Evolutionary conservation across 495 filamentous ascomycete species (phyloP).

Genomic region (Neurospora cerealis): DNA sequence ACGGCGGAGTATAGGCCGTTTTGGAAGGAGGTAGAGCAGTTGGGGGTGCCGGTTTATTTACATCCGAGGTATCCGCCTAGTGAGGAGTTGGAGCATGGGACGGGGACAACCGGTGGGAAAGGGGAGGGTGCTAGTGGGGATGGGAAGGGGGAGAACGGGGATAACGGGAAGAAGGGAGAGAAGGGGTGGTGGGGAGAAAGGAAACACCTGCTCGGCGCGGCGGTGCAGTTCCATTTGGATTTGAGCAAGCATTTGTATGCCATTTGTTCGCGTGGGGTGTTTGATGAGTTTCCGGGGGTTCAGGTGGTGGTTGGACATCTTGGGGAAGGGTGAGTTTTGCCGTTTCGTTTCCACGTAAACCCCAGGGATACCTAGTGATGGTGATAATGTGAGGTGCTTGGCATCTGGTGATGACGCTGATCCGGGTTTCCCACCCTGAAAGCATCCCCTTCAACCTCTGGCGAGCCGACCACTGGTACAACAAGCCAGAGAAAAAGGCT

Average conservation of each 20-base stretch:
- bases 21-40: constrained; percentile 44
- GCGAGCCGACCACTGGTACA: constrained; percentile 53
- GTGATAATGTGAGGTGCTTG: no score
- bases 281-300: constrained; percentile 44
- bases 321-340: constrained; percentile 39
- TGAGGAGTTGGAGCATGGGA: constrained; percentile 14
- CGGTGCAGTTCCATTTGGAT: constrained; percentile 29
- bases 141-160: neutral
- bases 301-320: constrained; percentile 54
- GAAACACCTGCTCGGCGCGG: constrained; percentile 23
- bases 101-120: neutral
- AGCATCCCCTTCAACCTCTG: constrained; percentile 57
- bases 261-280: constrained; percentile 29
- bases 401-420: no score
- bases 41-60: constrained; percentile 56
- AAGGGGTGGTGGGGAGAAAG: constrained; percentile 11
- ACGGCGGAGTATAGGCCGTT: constrained; percentile 19
- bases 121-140: neutral
- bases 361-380: no score
- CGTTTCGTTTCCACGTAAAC: no score
- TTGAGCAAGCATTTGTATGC: constrained; percentile 29
- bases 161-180: no score
- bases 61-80: constrained; percentile 41
- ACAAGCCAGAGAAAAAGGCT: constrained; percentile 39
- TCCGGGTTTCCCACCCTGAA: neutral